Base-by-base conservation (phyloP, 1,284 basidiomycete genomes). In the Papiliotrema terrestris region DNA sequence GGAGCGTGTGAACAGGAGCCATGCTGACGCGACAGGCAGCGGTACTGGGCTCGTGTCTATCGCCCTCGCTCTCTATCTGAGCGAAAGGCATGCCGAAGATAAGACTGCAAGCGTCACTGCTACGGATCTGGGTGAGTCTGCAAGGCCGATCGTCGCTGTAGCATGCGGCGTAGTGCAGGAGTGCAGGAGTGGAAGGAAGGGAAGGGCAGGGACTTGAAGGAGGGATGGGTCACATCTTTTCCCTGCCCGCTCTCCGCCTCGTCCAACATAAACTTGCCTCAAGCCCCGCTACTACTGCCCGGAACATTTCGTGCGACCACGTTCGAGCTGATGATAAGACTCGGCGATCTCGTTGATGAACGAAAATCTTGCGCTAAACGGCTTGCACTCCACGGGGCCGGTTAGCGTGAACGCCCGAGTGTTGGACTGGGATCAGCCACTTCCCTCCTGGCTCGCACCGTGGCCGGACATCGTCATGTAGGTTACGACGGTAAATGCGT, bases 31-130 rank as follows among this genome's bases (percentile, higher is more conserved):
- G 44, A 20, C 62, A 88, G 90, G 90, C 43, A 83, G 88, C 25
- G 90, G 90, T 11, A 91, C 87, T 0, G 91, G 90, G 8, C 82
- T 92, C 8, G 85, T 90, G 11, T 83, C 87, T 0, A 75, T 91
- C n/a, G 81, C 82, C 2, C 69, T 91, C 1, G 81, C 83, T 1
- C 78, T 83, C 1, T 70, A 87, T 8, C 76, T 72, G 3, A 39
- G n/a, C 32, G 39, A 38, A 25, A 25, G 49, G 20, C 46, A 8
- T 17, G 39, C 45, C 25, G 26, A 9, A 32, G 43, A 11, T 26
- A 19, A 32, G 29, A 22, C 37, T 25, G 52, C 45, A 9, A 36
- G 52, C 17, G 64, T 72, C 44, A 66, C 52, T 41, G 67, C 84
- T 3, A 91, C 88, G 0, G 90, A 93, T 74, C 81, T 91, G 1